Evolutionary conservation across 2,329 filamentous ascomycete species (phyloP).

Genomic region (Hirsutella minnesotensis): DNA sequence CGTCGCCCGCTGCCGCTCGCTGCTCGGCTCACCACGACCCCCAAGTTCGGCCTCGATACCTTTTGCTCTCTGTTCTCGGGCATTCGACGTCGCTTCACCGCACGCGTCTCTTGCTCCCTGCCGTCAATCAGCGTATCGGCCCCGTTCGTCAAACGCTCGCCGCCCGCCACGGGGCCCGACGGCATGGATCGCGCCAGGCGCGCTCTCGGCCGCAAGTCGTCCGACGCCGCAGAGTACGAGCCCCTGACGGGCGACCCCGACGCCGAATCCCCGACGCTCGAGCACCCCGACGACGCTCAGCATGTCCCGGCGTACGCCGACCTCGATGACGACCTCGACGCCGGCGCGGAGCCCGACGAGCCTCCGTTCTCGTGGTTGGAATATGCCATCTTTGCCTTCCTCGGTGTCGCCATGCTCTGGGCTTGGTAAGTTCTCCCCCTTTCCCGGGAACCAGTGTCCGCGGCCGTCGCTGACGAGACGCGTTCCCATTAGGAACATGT

Average conservation of each 20-base stretch:
- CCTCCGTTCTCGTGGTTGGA: slow-evolving; percentile 70
- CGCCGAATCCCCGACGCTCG: slow-evolving; percentile 8
- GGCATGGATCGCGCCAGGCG: slow-evolving; percentile 16
- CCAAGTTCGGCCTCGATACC: too few relatives aligned
- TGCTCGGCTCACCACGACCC: too few relatives aligned
- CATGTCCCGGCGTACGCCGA: background rate
- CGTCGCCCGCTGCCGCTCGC: too few relatives aligned
- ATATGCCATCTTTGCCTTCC: slow-evolving; percentile 72
- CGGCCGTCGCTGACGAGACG: background rate
- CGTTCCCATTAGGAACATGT: slow-evolving; percentile 70
- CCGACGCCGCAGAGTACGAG: slow-evolving; percentile 18
- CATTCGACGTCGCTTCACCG: too few relatives aligned
- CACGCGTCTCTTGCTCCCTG: too few relatives aligned
- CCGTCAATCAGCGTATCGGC: background rate
- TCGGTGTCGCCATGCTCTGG: slow-evolving; percentile 94
- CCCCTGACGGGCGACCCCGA: slow-evolving; percentile 18
- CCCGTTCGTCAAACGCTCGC: background rate
- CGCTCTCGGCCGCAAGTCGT: slow-evolving; percentile 9
- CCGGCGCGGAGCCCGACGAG: slow-evolving; percentile 20
- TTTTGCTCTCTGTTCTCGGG: too few relatives aligned
- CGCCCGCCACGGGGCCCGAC: background rate
- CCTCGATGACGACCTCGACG: slow-evolving; percentile 1
- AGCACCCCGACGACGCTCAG: slow-evolving; percentile 7
- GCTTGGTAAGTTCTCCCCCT: slow-evolving; percentile 56
- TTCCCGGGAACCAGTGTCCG: background rate